phyloP scores from a whole-genome alignment of 768 basidiomycete species.

The Phanerochaete carnosa region DNA sequence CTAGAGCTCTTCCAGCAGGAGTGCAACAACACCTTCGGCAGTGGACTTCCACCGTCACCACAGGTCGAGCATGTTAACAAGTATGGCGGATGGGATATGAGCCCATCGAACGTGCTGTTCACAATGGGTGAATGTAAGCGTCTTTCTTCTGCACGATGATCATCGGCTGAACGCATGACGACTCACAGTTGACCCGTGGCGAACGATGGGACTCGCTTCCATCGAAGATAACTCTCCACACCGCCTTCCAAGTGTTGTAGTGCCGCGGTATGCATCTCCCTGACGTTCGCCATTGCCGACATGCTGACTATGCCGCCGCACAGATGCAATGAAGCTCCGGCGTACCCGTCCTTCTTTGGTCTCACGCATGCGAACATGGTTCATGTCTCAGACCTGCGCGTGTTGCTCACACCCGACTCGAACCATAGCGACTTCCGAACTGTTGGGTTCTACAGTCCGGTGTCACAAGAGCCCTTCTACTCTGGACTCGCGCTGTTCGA shows the following conservation, averaged over 20 bases:
- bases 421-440: constrained; percentile 48
- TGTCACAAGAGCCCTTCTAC: constrained; percentile 44
- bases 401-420: constrained; percentile 42
- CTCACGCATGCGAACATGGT: constrained; percentile 46
- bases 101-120: constrained; percentile 44
- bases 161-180: neutral
- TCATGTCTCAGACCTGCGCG: constrained; percentile 47
- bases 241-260: constrained; percentile 32
- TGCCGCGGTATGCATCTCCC: constrained; percentile 35
- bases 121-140: constrained; percentile 47
- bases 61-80: constrained; percentile 44
- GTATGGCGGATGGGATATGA: constrained; percentile 53
- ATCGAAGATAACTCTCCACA: constrained; percentile 45
- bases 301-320: neutral
- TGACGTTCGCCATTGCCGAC: neutral
- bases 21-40: constrained; percentile 39
- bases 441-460: constrained; percentile 48
- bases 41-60: constrained; percentile 36
- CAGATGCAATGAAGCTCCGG: constrained; percentile 38
- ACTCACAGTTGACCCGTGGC: constrained; percentile 45
- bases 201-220: constrained; percentile 48
- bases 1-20: constrained; percentile 43
- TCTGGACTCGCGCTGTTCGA: constrained; percentile 45
- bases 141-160: neutral
- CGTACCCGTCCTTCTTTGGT: constrained; percentile 39